Conservation (phyloP, 495 filamentous ascomycete genomes). For the Aspergillus diversus region DNA sequence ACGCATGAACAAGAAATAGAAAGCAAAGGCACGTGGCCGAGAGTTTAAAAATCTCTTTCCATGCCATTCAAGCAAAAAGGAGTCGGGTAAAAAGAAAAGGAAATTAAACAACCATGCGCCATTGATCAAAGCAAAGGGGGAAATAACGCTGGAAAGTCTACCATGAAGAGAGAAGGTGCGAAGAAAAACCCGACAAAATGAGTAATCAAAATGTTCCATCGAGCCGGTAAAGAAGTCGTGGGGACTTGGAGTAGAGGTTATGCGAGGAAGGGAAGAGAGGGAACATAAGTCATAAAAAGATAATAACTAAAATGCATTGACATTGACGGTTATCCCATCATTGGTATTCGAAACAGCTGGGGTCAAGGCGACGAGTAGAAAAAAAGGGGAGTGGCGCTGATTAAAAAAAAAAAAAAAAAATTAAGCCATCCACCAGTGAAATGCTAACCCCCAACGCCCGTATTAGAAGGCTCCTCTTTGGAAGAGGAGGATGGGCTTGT, state of each 20-base stretch:
- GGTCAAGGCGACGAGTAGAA: background rate
- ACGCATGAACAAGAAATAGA: no score
- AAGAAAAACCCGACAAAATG: background rate
- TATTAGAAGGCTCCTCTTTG: slow-evolving; percentile 25
- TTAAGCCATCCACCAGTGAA: background rate
- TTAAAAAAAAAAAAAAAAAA: background rate
- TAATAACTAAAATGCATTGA: background rate
- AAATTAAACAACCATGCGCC: no score
- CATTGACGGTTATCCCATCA: background rate
- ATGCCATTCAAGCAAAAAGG: no score
- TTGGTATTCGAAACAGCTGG: background rate
- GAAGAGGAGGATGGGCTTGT: slow-evolving; percentile 23
- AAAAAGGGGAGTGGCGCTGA: background rate
- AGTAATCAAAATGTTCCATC: background rate
- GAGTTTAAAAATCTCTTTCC: no score
- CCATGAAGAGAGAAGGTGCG: no score
- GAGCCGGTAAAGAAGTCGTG: background rate
- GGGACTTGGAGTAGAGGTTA: background rate
- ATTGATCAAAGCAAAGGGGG: no score
- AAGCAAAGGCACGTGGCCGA: no score
- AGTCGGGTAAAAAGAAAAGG: no score
- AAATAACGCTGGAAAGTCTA: no score
- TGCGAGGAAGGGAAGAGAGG: background rate
- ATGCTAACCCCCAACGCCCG: slow-evolving; percentile 22
- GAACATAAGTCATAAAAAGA: slow-evolving; percentile 16